Percentiles rank a stretch among this genome's conserved stretches.
These are phyloP conservation scores for Cystoisospora suis DNA, from an alignment of 169 alveolate species.

Conservation along the genomic window DNA sequence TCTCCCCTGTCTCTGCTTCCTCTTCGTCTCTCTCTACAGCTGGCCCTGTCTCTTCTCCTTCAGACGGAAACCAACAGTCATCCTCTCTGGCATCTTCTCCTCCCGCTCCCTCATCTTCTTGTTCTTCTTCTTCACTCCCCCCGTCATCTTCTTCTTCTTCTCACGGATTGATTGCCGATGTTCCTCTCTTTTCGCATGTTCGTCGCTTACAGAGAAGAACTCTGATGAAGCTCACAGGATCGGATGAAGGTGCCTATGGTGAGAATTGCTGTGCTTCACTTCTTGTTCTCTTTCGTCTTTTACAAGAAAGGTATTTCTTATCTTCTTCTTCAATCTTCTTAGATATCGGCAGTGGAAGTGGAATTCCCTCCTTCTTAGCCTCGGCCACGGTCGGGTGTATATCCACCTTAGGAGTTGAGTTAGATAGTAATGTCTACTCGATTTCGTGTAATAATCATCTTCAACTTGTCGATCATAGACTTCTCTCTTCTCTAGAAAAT, in stretches of 20 bases:
- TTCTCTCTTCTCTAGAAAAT: neutral
- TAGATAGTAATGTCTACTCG: conserved; percentile 53
- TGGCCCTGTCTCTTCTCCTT: too few relatives aligned
- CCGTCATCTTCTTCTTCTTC: too few relatives aligned
- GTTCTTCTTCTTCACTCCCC: too few relatives aligned
- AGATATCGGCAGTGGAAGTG: conserved; percentile 64
- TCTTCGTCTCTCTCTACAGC: too few relatives aligned
- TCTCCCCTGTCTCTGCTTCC: too few relatives aligned
- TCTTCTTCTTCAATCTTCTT: conserved; percentile 40
- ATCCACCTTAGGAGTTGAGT: conserved; percentile 46
- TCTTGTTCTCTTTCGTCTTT: conserved; percentile 29
- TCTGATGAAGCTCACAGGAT: conserved; percentile 22
- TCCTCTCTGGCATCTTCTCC: too few relatives aligned
- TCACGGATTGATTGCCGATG: neutral
- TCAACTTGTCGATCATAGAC: conserved; percentile 3
- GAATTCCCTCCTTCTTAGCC: conserved; percentile 54
- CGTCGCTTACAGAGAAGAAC: conserved; percentile 19
- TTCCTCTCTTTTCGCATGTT: neutral
- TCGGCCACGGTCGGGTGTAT: conserved; percentile 57
- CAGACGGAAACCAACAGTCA: too few relatives aligned
- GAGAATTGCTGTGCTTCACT: conserved; percentile 48
- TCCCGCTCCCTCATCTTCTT: too few relatives aligned
- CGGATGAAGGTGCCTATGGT: conserved; percentile 57
- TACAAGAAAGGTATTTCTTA: conserved; percentile 35
- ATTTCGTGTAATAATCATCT: conserved; percentile 48